Percentiles rank a stretch among this genome's conserved stretches.
phyloP scores from a whole-genome alignment of 257 asterid genomes.

The Nicotiana knightiana region DNA sequence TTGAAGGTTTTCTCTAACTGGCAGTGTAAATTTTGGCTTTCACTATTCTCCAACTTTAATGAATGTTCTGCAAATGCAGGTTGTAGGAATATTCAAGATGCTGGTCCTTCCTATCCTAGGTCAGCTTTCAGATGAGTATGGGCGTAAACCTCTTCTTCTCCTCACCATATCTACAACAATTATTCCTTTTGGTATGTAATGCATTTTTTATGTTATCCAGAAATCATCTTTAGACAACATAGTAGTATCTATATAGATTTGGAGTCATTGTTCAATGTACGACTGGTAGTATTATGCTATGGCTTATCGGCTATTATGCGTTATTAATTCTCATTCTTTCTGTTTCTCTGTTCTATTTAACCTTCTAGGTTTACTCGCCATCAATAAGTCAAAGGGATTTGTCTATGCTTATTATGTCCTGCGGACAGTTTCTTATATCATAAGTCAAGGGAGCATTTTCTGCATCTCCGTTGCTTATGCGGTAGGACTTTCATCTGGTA shows the following conservation, averaged over 20 bases:
- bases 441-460: slow-evolving; percentile 96
- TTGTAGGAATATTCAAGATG: slow-evolving; percentile 86
- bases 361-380: slow-evolving; percentile 72
- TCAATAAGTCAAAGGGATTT: slow-evolving; percentile 57
- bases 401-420: slow-evolving; percentile 75
- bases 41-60: neutral
- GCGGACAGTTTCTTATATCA: slow-evolving; percentile 61
- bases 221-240: neutral
- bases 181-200: slow-evolving; percentile 60
- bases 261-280: neutral
- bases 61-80: slow-evolving; percentile 33
- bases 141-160: slow-evolving; percentile 88
- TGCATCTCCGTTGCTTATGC: slow-evolving; percentile 85
- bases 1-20: too few relatives aligned
- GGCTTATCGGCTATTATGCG: neutral
- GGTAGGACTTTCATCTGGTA: slow-evolving; percentile 38
- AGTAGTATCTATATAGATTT: neutral
- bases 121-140: slow-evolving; percentile 88
- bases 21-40: neutral
- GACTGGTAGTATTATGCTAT: neutral
- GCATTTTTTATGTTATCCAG: slow-evolving; percentile 15
- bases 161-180: slow-evolving; percentile 70
- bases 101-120: slow-evolving; percentile 79
- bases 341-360: neutral
- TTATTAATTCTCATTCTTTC: neutral